Conservation (phyloP, 2,329 filamentous ascomycete genomes). For the Aspergillus hortae region DNA sequence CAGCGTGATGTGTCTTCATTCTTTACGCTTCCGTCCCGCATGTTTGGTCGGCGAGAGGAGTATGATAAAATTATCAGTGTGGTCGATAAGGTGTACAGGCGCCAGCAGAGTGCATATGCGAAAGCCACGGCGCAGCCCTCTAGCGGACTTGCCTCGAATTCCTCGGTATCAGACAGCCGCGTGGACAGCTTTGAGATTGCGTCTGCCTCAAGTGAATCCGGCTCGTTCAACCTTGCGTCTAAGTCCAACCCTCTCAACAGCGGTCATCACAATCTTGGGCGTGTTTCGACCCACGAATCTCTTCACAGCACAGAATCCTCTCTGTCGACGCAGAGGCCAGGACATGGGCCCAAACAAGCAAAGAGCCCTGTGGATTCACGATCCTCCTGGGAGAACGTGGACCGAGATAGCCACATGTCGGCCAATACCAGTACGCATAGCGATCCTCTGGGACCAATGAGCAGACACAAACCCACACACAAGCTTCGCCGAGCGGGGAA, state of each 20-base stretch:
- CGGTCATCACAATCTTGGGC: conserved; percentile 25
- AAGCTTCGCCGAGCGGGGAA: conserved; percentile 53
- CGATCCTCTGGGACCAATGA: conserved; percentile 25
- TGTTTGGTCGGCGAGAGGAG: conserved; percentile 77
- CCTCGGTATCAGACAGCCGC: conserved; percentile 51
- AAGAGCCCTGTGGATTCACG: conserved; percentile 39
- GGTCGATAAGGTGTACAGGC: conserved; percentile 71
- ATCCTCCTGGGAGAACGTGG: conserved; percentile 31
- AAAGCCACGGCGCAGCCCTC: conserved; percentile 30
- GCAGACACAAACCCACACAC: conserved; percentile 42
- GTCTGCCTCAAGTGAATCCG: conserved; percentile 56
- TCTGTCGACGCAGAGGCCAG: conserved; percentile 28
- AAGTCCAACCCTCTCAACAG: conserved; percentile 34
- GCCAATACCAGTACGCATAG: conserved; percentile 25
- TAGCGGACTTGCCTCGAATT: conserved; percentile 50
- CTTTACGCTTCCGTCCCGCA: conserved; percentile 76
- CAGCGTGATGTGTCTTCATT: conserved; percentile 88
- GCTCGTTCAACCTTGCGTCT: conserved; percentile 39
- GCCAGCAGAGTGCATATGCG: conserved; percentile 47
- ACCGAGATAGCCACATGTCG: conserved; percentile 38
- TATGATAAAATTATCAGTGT: conserved; percentile 66
- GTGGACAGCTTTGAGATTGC: conserved; percentile 47
- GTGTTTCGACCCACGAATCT: conserved; percentile 33
- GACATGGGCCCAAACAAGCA: conserved; percentile 22
- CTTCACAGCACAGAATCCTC: conserved; percentile 33